Evolutionary conservation across 331 rosid species (phyloP), one percentile per base, ranked within the genome.

Genomic region (Dryas integrifolia): DNA sequence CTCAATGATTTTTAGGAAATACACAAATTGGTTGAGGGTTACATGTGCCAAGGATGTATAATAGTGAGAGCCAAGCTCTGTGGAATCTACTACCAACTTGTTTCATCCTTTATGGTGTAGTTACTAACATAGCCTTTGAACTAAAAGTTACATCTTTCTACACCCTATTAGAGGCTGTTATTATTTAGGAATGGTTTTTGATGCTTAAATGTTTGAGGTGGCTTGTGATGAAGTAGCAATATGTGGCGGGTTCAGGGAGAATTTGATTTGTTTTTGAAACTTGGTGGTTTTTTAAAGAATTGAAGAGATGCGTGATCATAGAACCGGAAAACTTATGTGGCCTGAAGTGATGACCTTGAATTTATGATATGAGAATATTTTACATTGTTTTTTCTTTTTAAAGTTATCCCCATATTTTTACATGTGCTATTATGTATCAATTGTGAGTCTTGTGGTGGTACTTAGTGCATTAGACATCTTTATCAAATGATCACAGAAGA

Each of bases 41-140:
- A 58, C 6, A 15, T 13, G 41, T 35, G 38, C 10, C 7, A 2
- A 57, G 51, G 59, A 57, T 57, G 43, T 24, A 13, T 30, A 8
- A 44, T 3, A 30, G 35, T 2, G 3, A 30, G 16, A 6, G 51
- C 15, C 46, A 61, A 39, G 35, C 35, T n/a, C 1, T 48, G 5
- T 16, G 3, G 67, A 5, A 7, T 15, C 24, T 67, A 0, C 41
- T 48, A 47, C 12, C 45, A 14, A 16, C 48, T 58, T 55, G 38
- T 45, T 58, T 58, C n/a, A 46, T 71, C 30, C 56, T 30, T 30
- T 45, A 46, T 44, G 46, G 46, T 71, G 67, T 57, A 30, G 35
- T 30, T 30, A 30, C 35, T 30, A 30, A 30, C 35, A 30, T 30
- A 30, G 35, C 35, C 35, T 30, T 30, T 30, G 35, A 30, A 30